A percentile compares a stretch with the other conserved stretches of the same genome.
Evolutionary conservation across 106 monocot genomes (phyloP).

Genomic region (Dendrobium chrysotoxum): DNA sequence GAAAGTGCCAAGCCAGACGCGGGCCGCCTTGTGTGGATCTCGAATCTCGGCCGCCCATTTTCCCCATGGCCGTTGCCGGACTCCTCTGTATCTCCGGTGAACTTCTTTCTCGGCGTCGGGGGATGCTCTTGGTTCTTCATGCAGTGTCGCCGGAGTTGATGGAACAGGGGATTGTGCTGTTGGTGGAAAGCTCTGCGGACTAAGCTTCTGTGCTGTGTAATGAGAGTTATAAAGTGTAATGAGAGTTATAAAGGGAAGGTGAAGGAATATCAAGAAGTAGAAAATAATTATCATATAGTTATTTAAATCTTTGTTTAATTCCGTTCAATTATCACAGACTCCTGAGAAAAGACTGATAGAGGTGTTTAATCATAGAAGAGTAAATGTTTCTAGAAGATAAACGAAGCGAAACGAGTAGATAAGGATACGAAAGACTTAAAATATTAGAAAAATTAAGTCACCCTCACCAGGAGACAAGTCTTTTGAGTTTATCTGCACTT

Average conservation of each 20-base stretch:
- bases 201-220: neutral
- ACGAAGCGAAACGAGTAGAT: too few species aligned
- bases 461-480: too few species aligned
- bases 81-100: slow-evolving; percentile 43
- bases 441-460: too few species aligned
- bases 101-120: slow-evolving; percentile 3
- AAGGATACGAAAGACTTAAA: too few species aligned
- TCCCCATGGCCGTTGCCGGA: slow-evolving; percentile 67
- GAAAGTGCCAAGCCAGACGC: slow-evolving; percentile 74
- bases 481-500: too few species aligned
- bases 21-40: slow-evolving; percentile 57
- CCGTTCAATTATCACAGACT: neutral
- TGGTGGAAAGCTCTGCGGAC: neutral
- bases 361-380: too few species aligned
- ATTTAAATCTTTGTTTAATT: neutral
- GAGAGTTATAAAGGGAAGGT: too few species aligned
- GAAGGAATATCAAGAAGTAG: neutral
- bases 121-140: neutral
- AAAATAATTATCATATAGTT: neutral
- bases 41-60: slow-evolving; percentile 76
- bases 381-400: too few species aligned
- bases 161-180: neutral
- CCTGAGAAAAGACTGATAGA: neutral
- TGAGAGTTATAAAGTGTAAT: neutral
- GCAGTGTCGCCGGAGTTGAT: neutral